A percentile compares a stretch with the other conserved stretches of the same genome.
phyloP scores from a whole-genome alignment of 192 early-diverging fungal species.

The Allomyces arbusculus region DNA sequence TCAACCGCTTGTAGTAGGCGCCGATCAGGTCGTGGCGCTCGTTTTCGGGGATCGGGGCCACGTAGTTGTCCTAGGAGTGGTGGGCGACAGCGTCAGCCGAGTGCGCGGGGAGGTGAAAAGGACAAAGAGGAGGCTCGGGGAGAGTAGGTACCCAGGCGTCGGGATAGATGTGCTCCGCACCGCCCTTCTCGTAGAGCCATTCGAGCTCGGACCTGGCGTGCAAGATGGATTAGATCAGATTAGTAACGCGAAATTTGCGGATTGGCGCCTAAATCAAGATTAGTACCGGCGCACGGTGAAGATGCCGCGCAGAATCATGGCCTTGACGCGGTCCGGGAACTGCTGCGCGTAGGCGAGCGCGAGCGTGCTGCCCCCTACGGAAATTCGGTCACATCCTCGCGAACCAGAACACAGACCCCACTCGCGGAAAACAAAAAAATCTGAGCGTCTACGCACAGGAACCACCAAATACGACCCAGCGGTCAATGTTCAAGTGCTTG shows the following conservation, averaged over 20 bases:
- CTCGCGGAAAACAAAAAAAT: too few relatives aligned
- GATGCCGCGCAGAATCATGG: slow-evolving; percentile 44
- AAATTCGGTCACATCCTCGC: too few relatives aligned
- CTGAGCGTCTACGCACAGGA: too few relatives aligned
- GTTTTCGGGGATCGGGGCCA: slow-evolving; percentile 30
- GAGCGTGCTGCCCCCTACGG: slow-evolving; percentile 15
- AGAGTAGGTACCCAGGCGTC: slow-evolving; percentile 7
- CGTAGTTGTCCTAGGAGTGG: slow-evolving; percentile 26
- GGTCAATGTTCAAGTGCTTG: slow-evolving; percentile 36
- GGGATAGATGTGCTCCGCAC: slow-evolving; percentile 42
- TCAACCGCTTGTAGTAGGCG: slow-evolving; percentile 46
- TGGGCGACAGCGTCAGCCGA: not conserved
- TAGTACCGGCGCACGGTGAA: slow-evolving; percentile 22
- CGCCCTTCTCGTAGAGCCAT: slow-evolving; percentile 48
- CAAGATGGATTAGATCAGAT: too few relatives aligned
- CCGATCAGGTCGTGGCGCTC: slow-evolving; percentile 38
- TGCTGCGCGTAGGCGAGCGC: slow-evolving; percentile 34
- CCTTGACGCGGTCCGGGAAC: slow-evolving; percentile 38
- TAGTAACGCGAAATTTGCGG: too few relatives aligned
- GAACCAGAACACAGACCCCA: too few relatives aligned
- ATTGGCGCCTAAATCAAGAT: too few relatives aligned
- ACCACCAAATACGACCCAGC: slow-evolving; percentile 58
- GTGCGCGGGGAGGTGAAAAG: too few relatives aligned
- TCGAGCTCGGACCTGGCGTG: slow-evolving; percentile 18
- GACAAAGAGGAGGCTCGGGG: too few relatives aligned